Percentiles rank a stretch among this genome's conserved stretches.
Conservation (phyloP, 1,139 yeast genomes). For the Zygosaccharomyces pseudobailii region DNA sequence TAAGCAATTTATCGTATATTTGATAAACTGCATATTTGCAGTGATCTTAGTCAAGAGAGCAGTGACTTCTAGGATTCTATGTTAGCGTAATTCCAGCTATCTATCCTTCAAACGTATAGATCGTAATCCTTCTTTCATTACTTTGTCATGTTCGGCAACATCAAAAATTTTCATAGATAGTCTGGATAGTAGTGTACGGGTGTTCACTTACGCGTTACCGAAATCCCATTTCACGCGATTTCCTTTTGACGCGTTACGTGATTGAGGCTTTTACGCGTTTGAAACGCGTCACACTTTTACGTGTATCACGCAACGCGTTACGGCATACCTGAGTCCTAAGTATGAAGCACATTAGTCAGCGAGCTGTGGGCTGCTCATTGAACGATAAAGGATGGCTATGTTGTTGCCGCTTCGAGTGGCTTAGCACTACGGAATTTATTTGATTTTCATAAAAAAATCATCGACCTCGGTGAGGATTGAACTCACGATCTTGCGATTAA, state of each 20-base stretch:
- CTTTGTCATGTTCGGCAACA: not conserved
- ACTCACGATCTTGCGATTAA: constrained; percentile 21
- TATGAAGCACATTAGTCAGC: too few species aligned
- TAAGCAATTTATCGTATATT: not conserved
- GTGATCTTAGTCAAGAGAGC: not conserved
- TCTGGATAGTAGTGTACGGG: not conserved
- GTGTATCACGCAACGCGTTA: too few species aligned
- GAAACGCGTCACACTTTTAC: not conserved
- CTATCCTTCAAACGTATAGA: not conserved
- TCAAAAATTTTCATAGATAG: not conserved
- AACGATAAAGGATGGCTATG: too few species aligned
- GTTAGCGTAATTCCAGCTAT: not conserved
- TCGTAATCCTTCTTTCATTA: not conserved
- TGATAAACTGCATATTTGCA: not conserved
- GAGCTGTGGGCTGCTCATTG: too few species aligned
- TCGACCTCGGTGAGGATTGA: constrained; percentile 21
- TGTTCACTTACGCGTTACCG: not conserved
- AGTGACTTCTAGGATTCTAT: too few species aligned
- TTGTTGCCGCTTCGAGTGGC: not conserved
- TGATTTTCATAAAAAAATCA: not conserved
- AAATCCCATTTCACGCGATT: not conserved
- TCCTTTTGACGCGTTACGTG: not conserved
- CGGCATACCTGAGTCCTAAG: too few species aligned
- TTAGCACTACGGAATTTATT: not conserved
- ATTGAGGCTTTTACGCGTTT: not conserved